Percentiles rank a stretch among this genome's conserved stretches.
phyloP scores from a whole-genome alignment of 176 grass and related monocot genomes.

The Cenchrus purpureus region DNA sequence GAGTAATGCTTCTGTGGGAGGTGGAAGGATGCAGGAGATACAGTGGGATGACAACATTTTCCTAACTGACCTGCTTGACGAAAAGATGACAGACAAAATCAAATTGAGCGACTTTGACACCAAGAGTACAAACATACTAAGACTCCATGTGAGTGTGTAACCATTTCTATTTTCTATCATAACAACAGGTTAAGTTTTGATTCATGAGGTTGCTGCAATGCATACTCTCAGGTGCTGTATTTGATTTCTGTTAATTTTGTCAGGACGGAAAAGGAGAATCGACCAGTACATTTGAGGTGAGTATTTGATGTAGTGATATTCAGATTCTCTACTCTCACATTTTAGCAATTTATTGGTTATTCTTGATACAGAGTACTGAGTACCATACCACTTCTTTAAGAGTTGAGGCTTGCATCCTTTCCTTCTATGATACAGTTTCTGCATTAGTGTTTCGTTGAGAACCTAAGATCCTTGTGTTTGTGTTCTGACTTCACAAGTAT shows the following conservation, averaged over 20 bases:
- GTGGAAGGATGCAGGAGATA: background rate
- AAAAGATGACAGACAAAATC: slow-evolving; percentile 25
- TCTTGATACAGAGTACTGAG: slow-evolving; percentile 2
- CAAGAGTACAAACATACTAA: slow-evolving; percentile 42
- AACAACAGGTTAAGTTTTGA: background rate
- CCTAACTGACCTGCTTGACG: slow-evolving; percentile 38
- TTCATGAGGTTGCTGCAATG: background rate
- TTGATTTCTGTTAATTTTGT: slow-evolving; percentile 17
- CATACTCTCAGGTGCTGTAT: background rate
- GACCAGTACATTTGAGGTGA: slow-evolving; percentile 36
- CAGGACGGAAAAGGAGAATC: slow-evolving; percentile 34
- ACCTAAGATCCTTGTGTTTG: background rate
- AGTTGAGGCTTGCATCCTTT: background rate
- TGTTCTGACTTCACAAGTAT: background rate
- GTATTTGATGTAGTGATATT: background rate
- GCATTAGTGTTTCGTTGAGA: background rate
- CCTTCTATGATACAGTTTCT: background rate
- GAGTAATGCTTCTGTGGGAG: background rate
- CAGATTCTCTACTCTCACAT: background rate
- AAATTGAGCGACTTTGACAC: slow-evolving; percentile 15
- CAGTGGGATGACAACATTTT: slow-evolving; percentile 33
- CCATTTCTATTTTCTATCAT: background rate
- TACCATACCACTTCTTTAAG: background rate
- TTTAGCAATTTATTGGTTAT: background rate
- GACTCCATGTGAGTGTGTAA: slow-evolving; percentile 36